These are phyloP conservation scores for Rhazya stricta DNA, from an alignment of 257 asterid species.

Conservation along the genomic window DNA sequence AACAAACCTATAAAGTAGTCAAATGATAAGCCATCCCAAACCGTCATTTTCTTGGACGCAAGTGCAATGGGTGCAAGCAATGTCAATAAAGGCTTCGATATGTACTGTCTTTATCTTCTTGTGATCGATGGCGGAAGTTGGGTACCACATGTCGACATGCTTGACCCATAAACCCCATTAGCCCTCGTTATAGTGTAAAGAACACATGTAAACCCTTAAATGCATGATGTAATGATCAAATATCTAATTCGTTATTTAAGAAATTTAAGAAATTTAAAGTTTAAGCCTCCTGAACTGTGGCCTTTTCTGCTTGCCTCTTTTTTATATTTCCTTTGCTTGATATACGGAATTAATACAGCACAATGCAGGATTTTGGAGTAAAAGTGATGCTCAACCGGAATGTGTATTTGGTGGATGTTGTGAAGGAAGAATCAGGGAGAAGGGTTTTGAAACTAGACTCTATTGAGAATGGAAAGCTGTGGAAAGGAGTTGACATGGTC, in stretches of 20 bases:
- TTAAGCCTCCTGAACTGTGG: too few relatives aligned
- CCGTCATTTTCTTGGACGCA: not conserved
- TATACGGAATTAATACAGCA: too few relatives aligned
- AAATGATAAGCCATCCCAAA: constrained; percentile 1
- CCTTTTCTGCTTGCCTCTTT: not conserved
- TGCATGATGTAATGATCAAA: too few relatives aligned
- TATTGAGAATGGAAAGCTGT: constrained; percentile 22
- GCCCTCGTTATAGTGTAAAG: not conserved
- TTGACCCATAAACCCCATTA: not conserved
- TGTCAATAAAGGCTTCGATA: not conserved
- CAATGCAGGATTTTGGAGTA: constrained; percentile 27
- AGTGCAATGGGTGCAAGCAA: not conserved
- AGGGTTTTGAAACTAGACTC: constrained; percentile 27
- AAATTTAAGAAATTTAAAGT: too few relatives aligned
- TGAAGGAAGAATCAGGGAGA: constrained; percentile 13
- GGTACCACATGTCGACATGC: not conserved
- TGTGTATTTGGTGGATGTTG: constrained; percentile 29
- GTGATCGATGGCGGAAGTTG: not conserved
- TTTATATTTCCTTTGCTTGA: not conserved
- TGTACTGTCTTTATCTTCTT: not conserved
- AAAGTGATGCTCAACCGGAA: constrained; percentile 28
- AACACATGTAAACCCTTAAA: too few relatives aligned
- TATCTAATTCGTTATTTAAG: too few relatives aligned
- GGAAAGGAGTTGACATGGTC: constrained; percentile 27
- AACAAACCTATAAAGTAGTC: not conserved